Evolutionary conservation across 345 rosid species (phyloP), one percentile per base, ranked within the genome.

Genomic region (Gossypium longicalyx): DNA sequence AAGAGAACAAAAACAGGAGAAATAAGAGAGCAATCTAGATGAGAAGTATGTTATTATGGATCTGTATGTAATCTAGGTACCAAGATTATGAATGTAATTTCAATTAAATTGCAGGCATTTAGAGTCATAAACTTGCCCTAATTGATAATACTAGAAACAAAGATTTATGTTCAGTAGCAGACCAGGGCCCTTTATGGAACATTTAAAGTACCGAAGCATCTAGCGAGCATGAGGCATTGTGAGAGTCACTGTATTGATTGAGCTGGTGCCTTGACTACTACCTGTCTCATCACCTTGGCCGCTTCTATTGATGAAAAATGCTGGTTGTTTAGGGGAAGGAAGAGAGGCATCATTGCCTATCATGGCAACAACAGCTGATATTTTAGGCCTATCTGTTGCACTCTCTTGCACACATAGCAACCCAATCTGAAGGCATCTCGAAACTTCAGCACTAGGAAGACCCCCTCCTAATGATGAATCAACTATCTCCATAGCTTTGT

Each of bases 341-440:
- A 86, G 87, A 70, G 41, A 57, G 43, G 25, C 16, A 25, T 73
- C 86, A 12, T 79, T 80, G 8, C 79, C 80, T 58, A 89, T 63
- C 90, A 86, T 80, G 75, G 82, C 27, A 22, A 86, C 73, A 20
- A 86, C 90, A 2, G 77, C 11, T 4, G 87, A 81, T 93, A 88
- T 90, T 12, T 80, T 76, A 38, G 86, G 87, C 47, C 90, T 60
- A 6, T 89, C 89, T 12, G 25, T 43, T 17, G 88, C 82, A 1
- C 44, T 48, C 56, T 88, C 91, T 85, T 90, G 92, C 51, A 85
- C 88, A 19, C 96, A 89, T 71, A 89, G 49, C 17, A 92, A 82
- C 68, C 90, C 92, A 4, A 89, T 81, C 16, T 86, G 88, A 58
- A 88, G 78, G 80, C 88, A 86, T 65, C 84, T 85, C 73, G 22